Conservation (phyloP, 306 rosid genomes). For the Acacia acuminata region DNA sequence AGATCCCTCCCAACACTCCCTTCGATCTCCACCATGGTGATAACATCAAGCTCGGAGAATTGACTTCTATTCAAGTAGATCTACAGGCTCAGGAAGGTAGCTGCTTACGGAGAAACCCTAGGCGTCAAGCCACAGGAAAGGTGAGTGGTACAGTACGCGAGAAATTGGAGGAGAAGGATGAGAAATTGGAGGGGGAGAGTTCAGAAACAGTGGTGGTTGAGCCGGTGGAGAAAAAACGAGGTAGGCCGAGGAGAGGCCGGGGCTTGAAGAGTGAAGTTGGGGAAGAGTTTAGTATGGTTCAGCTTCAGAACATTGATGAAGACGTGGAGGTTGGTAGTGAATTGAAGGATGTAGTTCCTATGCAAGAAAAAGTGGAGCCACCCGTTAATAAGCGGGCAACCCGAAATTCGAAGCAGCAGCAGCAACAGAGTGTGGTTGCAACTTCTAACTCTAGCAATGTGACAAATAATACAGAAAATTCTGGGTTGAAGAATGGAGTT, state of each 20-base stretch:
- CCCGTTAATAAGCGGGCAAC: background rate
- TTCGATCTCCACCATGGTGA: conserved; percentile 49
- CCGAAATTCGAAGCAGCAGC: background rate
- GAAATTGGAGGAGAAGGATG: background rate
- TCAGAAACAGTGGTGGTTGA: background rate
- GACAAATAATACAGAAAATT: too few species aligned
- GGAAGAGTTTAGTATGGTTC: background rate
- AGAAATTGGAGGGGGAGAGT: background rate
- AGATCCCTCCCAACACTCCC: conserved; percentile 42
- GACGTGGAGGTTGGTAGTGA: background rate
- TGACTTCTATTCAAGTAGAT: conserved; percentile 51
- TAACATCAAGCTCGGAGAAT: conserved; percentile 66
- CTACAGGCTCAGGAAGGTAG: conserved; percentile 30
- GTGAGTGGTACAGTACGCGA: background rate
- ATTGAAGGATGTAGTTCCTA: background rate
- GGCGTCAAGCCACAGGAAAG: conserved; percentile 39
- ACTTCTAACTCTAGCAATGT: too few species aligned
- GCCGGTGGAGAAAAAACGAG: background rate
- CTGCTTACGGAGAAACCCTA: conserved; percentile 47
- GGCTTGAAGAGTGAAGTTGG: conserved; percentile 26
- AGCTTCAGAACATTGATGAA: background rate
- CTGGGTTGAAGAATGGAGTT: background rate
- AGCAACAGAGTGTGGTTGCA: too few species aligned
- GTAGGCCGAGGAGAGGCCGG: background rate
- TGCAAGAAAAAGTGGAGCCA: background rate